Percentiles rank a stretch among this genome's conserved stretches.
phyloP scores from a whole-genome alignment of 805 yeast species.

The Yamadazyma tumulicola region DNA sequence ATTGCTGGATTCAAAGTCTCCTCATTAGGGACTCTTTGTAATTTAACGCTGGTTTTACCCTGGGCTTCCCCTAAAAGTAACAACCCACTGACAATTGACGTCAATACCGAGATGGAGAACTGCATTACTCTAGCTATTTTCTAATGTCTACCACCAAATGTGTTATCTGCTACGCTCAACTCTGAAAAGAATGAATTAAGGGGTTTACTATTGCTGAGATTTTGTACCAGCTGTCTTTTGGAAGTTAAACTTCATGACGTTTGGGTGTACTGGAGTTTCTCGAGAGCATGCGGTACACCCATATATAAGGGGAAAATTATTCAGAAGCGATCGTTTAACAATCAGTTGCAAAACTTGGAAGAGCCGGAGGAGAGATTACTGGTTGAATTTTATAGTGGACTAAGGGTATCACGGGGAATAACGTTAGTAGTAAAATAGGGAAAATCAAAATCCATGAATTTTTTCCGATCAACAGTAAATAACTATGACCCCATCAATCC shows the following conservation, averaged over 20 bases:
- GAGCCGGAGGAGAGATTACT: too few species aligned
- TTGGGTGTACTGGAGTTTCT: too few species aligned
- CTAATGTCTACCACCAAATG: too few species aligned
- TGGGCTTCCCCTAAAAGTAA: slow-evolving; percentile 45
- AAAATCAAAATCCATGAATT: slow-evolving; percentile 1
- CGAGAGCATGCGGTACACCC: too few species aligned
- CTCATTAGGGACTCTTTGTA: slow-evolving; percentile 56
- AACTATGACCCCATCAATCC: slow-evolving; percentile 23
- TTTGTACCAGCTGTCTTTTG: too few species aligned
- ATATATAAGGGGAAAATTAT: not conserved
- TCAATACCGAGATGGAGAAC: slow-evolving; percentile 21
- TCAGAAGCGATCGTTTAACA: not conserved
- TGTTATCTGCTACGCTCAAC: too few species aligned
- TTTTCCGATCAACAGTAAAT: slow-evolving; percentile 23
- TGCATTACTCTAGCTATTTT: slow-evolving; percentile 1
- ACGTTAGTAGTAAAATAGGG: too few species aligned
- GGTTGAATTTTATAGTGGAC: too few species aligned
- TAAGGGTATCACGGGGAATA: too few species aligned
- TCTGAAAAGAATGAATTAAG: too few species aligned
- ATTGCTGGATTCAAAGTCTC: slow-evolving; percentile 51
- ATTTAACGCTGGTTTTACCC: slow-evolving; percentile 53
- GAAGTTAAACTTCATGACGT: too few species aligned
- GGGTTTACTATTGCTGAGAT: too few species aligned
- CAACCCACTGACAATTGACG: slow-evolving; percentile 41
- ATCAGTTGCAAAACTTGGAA: not conserved